phyloP scores from a whole-genome alignment of 2,329 filamentous ascomycete species.

The Chalaropsis thielavioides region DNA sequence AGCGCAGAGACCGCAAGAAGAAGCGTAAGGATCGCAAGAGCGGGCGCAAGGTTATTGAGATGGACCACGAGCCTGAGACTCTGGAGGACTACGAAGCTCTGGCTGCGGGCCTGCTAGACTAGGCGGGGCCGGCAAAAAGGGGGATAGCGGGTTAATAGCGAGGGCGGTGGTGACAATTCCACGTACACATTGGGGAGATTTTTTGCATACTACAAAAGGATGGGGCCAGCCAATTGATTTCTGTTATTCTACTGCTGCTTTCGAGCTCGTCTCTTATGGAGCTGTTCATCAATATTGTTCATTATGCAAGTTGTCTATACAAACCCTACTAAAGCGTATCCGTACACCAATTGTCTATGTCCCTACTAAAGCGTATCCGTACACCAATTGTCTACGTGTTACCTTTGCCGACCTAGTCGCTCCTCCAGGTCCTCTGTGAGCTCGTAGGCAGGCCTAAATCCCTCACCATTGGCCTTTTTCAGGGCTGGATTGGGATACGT shows the following conservation, averaged over 20 bases:
- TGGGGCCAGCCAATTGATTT: slow-evolving; percentile 14
- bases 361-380: background rate
- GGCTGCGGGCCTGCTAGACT: slow-evolving; percentile 55
- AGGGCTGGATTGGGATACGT: slow-evolving; percentile 78
- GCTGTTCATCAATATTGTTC: background rate
- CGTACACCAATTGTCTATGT: background rate
- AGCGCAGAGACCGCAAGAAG: slow-evolving; percentile 22
- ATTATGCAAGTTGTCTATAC: background rate
- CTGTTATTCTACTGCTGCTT: background rate
- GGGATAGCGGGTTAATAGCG: background rate
- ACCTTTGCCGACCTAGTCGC: slow-evolving; percentile 52
- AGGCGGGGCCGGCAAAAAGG: slow-evolving; percentile 9
- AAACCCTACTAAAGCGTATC: background rate
- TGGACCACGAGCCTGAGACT: slow-evolving; percentile 57
- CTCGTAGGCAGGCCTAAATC: slow-evolving; percentile 61
- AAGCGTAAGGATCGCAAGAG: slow-evolving; percentile 31
- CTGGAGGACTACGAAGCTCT: slow-evolving; percentile 65
- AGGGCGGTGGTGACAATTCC: slow-evolving; percentile 18
- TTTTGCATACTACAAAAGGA: slow-evolving; percentile 19
- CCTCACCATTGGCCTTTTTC: slow-evolving; percentile 23
- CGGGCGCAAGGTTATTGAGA: slow-evolving; percentile 43
- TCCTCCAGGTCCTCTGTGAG: slow-evolving; percentile 62
- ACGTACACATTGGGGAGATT: slow-evolving; percentile 19
- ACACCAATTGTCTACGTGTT: background rate
- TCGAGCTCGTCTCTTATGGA: background rate